Conservation (phyloP, 2,329 filamentous ascomycete species). For the Verticillium albo-atrum region DNA sequence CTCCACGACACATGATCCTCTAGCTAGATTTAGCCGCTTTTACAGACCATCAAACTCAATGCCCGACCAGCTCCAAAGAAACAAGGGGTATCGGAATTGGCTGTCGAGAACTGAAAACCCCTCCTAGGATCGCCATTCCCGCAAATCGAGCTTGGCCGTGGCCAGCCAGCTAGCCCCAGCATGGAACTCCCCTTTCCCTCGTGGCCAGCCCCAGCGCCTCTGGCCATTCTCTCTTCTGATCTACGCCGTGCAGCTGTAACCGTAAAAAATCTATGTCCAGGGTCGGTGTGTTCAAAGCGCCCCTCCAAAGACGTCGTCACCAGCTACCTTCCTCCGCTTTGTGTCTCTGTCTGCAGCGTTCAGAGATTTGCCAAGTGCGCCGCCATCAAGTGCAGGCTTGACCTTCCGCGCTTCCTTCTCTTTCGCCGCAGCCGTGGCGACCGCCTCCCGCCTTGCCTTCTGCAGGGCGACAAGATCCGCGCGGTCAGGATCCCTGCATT, state of each 20-base stretch:
- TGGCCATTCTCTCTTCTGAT: not conserved
- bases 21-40: not conserved
- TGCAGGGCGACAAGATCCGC: conserved; percentile 68
- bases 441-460: conserved; percentile 55
- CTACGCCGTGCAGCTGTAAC: too few species aligned
- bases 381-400: conserved; percentile 7
- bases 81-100: not conserved
- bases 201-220: not conserved
- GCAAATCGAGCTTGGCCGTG: not conserved
- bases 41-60: not conserved
- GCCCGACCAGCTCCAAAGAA: not conserved
- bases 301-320: conserved; percentile 45
- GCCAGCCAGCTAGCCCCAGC: not conserved
- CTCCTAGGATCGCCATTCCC: not conserved
- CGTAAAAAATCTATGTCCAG: too few species aligned
- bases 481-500: conserved; percentile 70
- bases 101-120: not conserved
- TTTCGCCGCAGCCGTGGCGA: conserved; percentile 10
- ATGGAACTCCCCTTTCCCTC: not conserved
- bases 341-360: conserved; percentile 26
- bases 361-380: not conserved
- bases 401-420: conserved; percentile 28
- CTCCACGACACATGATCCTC: not conserved
- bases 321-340: conserved; percentile 42
- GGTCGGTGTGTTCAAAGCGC: conserved; percentile 21